Percentiles rank a stretch among this genome's conserved stretches.
phyloP scores from a whole-genome alignment of 331 rosid species.

The Malus hybrid region DNA sequence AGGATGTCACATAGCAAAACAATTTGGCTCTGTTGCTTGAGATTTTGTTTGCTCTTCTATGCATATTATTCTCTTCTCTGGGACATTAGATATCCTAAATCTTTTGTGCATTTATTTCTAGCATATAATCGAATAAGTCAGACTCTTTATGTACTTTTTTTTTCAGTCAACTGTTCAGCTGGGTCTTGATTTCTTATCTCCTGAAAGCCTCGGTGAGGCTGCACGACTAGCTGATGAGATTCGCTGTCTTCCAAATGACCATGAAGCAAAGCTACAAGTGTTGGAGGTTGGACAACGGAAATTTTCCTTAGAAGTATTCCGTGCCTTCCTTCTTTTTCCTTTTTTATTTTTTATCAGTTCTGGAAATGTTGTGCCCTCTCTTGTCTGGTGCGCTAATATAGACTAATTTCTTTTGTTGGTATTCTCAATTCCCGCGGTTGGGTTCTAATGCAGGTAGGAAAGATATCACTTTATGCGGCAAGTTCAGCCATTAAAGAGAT shows the following conservation, averaged over 20 bases:
- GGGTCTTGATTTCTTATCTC: slow-evolving; percentile 96
- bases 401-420: background rate
- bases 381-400: background rate
- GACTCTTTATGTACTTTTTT: background rate
- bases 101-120: too few species aligned
- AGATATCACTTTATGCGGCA: slow-evolving; percentile 94
- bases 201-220: slow-evolving; percentile 89
- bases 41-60: background rate
- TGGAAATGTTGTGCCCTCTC: background rate
- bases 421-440: slow-evolving; percentile 15
- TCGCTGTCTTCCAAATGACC: slow-evolving; percentile 88
- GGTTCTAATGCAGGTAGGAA: slow-evolving; percentile 68
- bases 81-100: background rate
- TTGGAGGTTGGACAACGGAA: slow-evolving; percentile 71
- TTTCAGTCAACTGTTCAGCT: slow-evolving; percentile 89
- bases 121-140: background rate
- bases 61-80: background rate
- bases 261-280: slow-evolving; percentile 80
- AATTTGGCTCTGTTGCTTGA: too few species aligned
- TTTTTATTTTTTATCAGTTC: background rate
- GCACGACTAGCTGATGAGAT: slow-evolving; percentile 73
- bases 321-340: background rate
- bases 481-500: slow-evolving; percentile 96
- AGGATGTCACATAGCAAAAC: too few species aligned
- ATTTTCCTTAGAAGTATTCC: slow-evolving; percentile 19